Evolutionary conservation across 2,329 filamentous ascomycete species (phyloP).

Genomic region (Colletotrichum spaethianum): DNA sequence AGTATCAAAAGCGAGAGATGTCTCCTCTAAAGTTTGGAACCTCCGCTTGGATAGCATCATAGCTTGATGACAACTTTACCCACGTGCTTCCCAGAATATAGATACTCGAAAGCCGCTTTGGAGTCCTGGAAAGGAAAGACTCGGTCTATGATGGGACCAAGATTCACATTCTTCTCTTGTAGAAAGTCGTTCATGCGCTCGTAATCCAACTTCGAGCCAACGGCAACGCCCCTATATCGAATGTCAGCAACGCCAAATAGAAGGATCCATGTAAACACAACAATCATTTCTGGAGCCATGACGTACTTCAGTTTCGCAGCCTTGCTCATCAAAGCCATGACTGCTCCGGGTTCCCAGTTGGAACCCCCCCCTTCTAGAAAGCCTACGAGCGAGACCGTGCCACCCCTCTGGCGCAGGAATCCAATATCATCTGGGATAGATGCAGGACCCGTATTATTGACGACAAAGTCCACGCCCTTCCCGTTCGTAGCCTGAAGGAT

Average conservation of each 20-base stretch:
- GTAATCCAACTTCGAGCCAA: slow-evolving; percentile 25
- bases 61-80: slow-evolving; percentile 32
- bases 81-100: slow-evolving; percentile 24
- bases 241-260: too few species aligned
- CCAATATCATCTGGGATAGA: slow-evolving; percentile 44
- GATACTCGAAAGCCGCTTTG: slow-evolving; percentile 16
- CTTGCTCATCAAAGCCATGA: slow-evolving; percentile 26
- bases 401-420: slow-evolving; percentile 9
- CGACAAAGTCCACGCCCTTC: slow-evolving; percentile 46
- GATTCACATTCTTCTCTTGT: slow-evolving; percentile 11
- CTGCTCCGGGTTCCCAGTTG: slow-evolving; percentile 15
- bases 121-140: slow-evolving; percentile 26
- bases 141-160: slow-evolving; percentile 15
- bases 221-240: slow-evolving; percentile 4
- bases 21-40: background rate
- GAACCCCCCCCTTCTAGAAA: slow-evolving; percentile 12
- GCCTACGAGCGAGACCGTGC: slow-evolving; percentile 18
- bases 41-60: background rate
- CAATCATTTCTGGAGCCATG: background rate
- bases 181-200: slow-evolving; percentile 13
- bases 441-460: slow-evolving; percentile 46
- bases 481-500: slow-evolving; percentile 43
- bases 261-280: too few species aligned
- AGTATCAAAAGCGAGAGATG: background rate
- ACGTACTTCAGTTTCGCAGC: slow-evolving; percentile 26